Evolutionary conservation across 1,284 basidiomycete species (phyloP).

Genomic region (Ustilago esculenta): DNA sequence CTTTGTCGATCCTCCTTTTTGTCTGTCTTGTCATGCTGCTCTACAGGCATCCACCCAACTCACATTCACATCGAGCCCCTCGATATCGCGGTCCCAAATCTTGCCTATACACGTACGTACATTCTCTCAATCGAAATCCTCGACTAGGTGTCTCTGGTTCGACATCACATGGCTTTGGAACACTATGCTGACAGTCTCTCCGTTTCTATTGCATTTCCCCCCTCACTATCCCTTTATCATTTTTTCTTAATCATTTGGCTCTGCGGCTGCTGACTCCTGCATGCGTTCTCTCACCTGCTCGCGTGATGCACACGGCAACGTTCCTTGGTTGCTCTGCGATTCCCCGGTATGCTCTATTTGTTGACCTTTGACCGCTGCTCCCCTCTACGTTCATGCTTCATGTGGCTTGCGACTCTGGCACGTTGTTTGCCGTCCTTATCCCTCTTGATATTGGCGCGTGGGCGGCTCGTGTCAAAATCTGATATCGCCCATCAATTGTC

Average conservation of each 20-base stretch:
- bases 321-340: neutral
- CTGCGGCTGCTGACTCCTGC: neutral
- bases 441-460: slow-evolving; percentile 8
- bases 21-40: neutral
- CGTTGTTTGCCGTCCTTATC: slow-evolving; percentile 10
- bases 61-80: slow-evolving; percentile 10
- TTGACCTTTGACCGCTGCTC: neutral
- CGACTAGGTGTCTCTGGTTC: neutral
- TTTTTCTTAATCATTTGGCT: neutral
- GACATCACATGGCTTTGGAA: neutral
- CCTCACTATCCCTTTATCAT: too few species aligned
- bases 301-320: neutral
- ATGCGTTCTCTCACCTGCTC: neutral
- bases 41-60: slow-evolving; percentile 12
- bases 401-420: slow-evolving; percentile 29
- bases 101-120: slow-evolving; percentile 13
- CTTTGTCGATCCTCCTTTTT: slow-evolving; percentile 10
- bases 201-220: neutral
- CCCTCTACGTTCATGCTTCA: slow-evolving; percentile 5
- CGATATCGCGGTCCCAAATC: slow-evolving; percentile 3
- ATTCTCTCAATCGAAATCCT: neutral
- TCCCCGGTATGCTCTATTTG: neutral
- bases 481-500: slow-evolving; percentile 33
- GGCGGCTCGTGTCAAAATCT: slow-evolving; percentile 17
- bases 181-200: neutral